Percentiles rank a stretch among this genome's conserved stretches.
Evolutionary conservation across 192 early-diverging fungal species (phyloP).

Genomic region (Backusella circina): DNA sequence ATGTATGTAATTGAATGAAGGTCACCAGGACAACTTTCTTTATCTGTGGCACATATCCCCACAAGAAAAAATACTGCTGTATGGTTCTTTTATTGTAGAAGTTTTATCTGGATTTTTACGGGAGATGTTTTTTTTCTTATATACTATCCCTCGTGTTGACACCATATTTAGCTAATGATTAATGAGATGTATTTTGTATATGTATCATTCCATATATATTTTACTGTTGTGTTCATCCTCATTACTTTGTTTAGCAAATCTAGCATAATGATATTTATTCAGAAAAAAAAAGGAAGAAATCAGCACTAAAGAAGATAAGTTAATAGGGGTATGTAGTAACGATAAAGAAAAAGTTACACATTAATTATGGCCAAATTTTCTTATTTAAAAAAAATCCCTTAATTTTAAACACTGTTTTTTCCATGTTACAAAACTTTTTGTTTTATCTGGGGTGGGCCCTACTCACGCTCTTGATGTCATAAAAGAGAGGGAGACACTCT

Average conservation of each 20-base stretch:
- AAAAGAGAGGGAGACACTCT: not conserved
- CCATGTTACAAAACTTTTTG: not conserved
- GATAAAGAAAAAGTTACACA: no score
- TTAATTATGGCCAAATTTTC: no score
- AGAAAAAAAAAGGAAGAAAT: no score
- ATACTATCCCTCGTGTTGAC: not conserved
- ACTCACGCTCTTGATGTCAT: not conserved
- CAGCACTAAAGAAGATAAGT: no score
- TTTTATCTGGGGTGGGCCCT: not conserved
- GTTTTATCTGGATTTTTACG: not conserved
- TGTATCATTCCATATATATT: not conserved
- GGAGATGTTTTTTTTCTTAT: not conserved
- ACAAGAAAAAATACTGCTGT: not conserved
- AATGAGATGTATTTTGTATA: not conserved
- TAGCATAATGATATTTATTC: no score
- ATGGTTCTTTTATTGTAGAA: not conserved
- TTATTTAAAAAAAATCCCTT: no score
- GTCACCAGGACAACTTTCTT: no score
- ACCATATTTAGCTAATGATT: not conserved
- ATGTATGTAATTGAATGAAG: no score
- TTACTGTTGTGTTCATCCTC: not conserved
- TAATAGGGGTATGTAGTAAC: no score
- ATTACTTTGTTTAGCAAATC: no score
- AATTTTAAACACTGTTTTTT: not conserved
- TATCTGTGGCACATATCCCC: no score